Evolutionary conservation across 2,329 filamentous ascomycete genomes (phyloP), one percentile per base, ranked within the genome.

Genomic region (Colletotrichum truncatum): DNA sequence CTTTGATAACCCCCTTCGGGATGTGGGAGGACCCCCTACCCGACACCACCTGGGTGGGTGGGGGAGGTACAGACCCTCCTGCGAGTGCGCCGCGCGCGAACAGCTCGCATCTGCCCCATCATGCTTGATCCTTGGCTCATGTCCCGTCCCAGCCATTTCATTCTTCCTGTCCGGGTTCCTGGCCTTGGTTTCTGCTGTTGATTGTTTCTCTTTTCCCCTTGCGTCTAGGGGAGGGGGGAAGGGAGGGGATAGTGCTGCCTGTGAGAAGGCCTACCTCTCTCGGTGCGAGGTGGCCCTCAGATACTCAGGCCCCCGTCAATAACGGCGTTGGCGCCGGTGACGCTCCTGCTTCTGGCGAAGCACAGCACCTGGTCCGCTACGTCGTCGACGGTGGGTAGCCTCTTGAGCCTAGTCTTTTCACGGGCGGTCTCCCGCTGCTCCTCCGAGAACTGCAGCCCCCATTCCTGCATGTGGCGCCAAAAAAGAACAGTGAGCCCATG

Each of bases 361-460:
- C 77, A 78, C 43, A 84, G 75, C 0, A 87, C 84, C 68, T 86
- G 85, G 46, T 85, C 80, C 4, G 85, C 85, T 21, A 85, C 84
- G 64, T 87, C 85, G 75, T 82, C 70, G 21, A 73, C 80, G 75
- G 74, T 89, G 83, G 21, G 87, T 64, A 89, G 74, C 16, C 85
- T 81, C 70, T 91, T 88, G 36, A 94, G 78, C 58, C 81, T 84
- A 1, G 89, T 87, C 45, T 77, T 81, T n/a, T 88, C 77, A 63
- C 82, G 85, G 68, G 86, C 78, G 2, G 68, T 75, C 58, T 87
- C 77, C 48, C 91, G 85, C 66, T 78, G 78, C 69, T 92, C 89
- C 2, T 83, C 76, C 1, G 84, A 78, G 74, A 88, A 93, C 23
- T 55, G 30, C 39, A 52, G 18, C 6, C 68, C 54, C 77, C 66